phyloP scores from a whole-genome alignment of 2,329 filamentous ascomycete species.

The Polytolypa hystricis region DNA sequence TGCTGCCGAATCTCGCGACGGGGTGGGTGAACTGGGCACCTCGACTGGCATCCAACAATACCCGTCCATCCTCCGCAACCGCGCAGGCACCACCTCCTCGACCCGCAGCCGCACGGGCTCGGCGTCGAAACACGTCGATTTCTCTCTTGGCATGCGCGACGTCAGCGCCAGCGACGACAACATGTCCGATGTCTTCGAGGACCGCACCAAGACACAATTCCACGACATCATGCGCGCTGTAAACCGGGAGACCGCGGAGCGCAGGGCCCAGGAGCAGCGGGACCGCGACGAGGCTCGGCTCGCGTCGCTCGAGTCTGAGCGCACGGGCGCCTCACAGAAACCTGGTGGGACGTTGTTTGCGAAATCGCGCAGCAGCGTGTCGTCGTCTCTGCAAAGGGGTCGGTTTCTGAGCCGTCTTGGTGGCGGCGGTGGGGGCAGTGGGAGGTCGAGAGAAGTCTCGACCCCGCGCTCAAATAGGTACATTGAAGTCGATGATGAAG shows the following conservation, averaged over 20 bases:
- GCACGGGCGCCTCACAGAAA: constrained; percentile 15
- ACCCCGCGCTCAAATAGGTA: constrained; percentile 14
- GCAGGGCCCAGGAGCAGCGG: constrained; percentile 24
- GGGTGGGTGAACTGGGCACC: constrained; percentile 21
- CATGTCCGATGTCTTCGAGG: constrained; percentile 55
- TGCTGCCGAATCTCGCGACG: constrained; percentile 22
- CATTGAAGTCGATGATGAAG: constrained; percentile 20
- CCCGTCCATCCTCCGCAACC: constrained; percentile 46
- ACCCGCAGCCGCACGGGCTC: constrained; percentile 47
- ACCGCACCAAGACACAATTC: constrained; percentile 34
- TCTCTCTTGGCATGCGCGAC: constrained; percentile 56
- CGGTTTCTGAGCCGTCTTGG: constrained; percentile 48
- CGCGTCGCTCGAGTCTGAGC: constrained; percentile 13
- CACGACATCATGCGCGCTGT: constrained; percentile 28
- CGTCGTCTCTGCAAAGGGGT: constrained; percentile 41
- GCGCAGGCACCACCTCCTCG: constrained; percentile 22
- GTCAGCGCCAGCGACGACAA: constrained; percentile 50
- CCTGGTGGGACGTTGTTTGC: constrained; percentile 1
- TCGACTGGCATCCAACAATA: constrained; percentile 24
- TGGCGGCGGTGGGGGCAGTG: too few species aligned
- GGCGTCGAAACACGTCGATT: constrained; percentile 55
- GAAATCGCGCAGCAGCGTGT: constrained; percentile 17
- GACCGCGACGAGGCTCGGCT: constrained; percentile 17
- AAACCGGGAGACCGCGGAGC: constrained; percentile 31
- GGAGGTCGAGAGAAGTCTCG: not conserved